phyloP scores from a whole-genome alignment of 441 rosid genomes.

The Biscutella laevigata region DNA sequence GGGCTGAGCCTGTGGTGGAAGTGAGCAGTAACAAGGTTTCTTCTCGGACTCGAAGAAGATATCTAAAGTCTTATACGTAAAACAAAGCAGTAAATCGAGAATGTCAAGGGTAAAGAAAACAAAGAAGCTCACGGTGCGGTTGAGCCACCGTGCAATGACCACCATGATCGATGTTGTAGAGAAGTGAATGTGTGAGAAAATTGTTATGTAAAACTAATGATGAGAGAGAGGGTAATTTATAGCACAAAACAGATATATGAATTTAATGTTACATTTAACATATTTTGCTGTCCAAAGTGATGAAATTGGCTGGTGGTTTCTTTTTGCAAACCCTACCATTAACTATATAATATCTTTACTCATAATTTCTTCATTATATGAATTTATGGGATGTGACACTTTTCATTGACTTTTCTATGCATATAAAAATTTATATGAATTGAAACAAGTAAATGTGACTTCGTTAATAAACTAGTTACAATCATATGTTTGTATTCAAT shows the following conservation, averaged over 20 bases:
- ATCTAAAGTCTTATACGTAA: constrained; percentile 51
- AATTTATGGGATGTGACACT: constrained; percentile 1
- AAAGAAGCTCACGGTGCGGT: constrained; percentile 54
- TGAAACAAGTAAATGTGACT: too few relatives aligned
- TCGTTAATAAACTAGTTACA: too few relatives aligned
- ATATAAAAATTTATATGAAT: too few relatives aligned
- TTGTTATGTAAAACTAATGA: constrained; percentile 27
- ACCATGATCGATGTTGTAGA: constrained; percentile 26
- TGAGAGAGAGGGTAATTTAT: constrained; percentile 20
- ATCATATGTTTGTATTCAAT: background rate
- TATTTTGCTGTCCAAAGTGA: constrained; percentile 25
- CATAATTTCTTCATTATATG: background rate
- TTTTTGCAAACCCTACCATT: constrained; percentile 15
- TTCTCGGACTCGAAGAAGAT: constrained; percentile 66
- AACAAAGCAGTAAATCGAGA: constrained; percentile 56
- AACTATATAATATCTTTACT: background rate
- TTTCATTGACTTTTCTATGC: too few relatives aligned
- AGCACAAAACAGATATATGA: constrained; percentile 22
- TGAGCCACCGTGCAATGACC: constrained; percentile 45
- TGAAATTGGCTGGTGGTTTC: constrained; percentile 26
- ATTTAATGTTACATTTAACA: constrained; percentile 27
- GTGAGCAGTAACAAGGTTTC: constrained; percentile 78
- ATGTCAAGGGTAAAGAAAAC: constrained; percentile 74
- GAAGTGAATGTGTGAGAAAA: background rate
- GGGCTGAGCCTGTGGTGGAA: constrained; percentile 45